Evolutionary conservation across 2,329 filamentous ascomycete species (phyloP).

Genomic region (Nemania sp.): DNA sequence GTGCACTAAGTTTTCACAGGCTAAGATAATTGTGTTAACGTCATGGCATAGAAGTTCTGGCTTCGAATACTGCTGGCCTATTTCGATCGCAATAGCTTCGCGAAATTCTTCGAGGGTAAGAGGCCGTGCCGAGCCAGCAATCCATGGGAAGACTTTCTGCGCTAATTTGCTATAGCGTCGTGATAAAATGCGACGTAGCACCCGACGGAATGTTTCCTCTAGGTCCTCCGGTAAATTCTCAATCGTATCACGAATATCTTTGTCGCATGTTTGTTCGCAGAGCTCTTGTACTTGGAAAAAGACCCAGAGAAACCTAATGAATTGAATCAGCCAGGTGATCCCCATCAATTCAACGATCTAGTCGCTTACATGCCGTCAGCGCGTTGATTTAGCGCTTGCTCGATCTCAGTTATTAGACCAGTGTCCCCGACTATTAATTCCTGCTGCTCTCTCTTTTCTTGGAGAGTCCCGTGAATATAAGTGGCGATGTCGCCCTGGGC

Average conservation of each 20-base stretch:
- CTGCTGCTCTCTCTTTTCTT: slow-evolving; percentile 2
- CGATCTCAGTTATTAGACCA: slow-evolving; percentile 44
- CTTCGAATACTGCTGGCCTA: slow-evolving; percentile 45
- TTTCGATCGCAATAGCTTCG: slow-evolving; percentile 54
- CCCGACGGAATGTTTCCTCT: slow-evolving; percentile 47
- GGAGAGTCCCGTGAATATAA: slow-evolving; percentile 16
- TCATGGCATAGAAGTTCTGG: slow-evolving; percentile 46
- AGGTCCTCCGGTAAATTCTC: slow-evolving; percentile 50
- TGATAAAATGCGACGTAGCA: slow-evolving; percentile 12
- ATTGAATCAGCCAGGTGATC: background rate
- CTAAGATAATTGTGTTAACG: slow-evolving; percentile 40
- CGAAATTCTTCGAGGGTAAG: slow-evolving; percentile 53
- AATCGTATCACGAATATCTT: slow-evolving; percentile 48
- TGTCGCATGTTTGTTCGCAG: slow-evolving; percentile 35
- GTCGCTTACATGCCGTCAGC: slow-evolving; percentile 52
- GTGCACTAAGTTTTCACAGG: slow-evolving; percentile 40
- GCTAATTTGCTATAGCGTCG: slow-evolving; percentile 25
- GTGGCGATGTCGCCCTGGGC: background rate
- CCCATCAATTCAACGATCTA: background rate
- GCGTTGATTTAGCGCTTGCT: slow-evolving; percentile 44
- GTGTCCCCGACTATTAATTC: slow-evolving; percentile 21
- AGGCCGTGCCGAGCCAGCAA: slow-evolving; percentile 50
- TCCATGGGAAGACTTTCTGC: slow-evolving; percentile 50
- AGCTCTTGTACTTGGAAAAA: slow-evolving; percentile 39
- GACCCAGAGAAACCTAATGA: slow-evolving; percentile 41